These are phyloP conservation scores for Podaxis sp. DNA, from an alignment of 768 basidiomycete genomes.

Conservation along the genomic window DNA sequence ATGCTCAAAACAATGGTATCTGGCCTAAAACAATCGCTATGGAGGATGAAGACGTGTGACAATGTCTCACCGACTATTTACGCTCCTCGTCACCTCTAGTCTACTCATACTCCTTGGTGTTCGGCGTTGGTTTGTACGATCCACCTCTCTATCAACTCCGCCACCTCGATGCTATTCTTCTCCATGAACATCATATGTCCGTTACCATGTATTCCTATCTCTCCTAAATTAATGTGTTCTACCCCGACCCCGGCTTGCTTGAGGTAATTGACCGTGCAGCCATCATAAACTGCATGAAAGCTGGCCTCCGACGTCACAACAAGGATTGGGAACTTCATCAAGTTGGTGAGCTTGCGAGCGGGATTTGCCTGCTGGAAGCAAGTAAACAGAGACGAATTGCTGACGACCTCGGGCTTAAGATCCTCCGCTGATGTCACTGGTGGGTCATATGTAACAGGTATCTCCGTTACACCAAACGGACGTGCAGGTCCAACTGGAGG, in stretches of 20 bases:
- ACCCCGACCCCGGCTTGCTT: slow-evolving; percentile 44
- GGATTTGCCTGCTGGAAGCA: slow-evolving; percentile 45
- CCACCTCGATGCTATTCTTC: slow-evolving; percentile 44
- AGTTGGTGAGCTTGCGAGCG: slow-evolving; percentile 40
- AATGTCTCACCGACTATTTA: not conserved
- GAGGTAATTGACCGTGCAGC: slow-evolving; percentile 43
- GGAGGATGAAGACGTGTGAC: slow-evolving; percentile 10
- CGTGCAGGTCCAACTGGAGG: slow-evolving; percentile 37
- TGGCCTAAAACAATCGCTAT: slow-evolving; percentile 1
- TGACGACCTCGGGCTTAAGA: slow-evolving; percentile 28
- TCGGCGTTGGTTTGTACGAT: not conserved
- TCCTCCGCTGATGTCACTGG: slow-evolving; percentile 39
- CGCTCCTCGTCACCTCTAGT: not conserved
- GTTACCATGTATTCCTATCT: slow-evolving; percentile 50
- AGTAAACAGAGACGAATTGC: slow-evolving; percentile 30
- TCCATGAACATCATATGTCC: slow-evolving; percentile 62
- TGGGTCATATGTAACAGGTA: slow-evolving; percentile 43
- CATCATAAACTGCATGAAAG: slow-evolving; percentile 51
- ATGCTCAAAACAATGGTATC: slow-evolving; percentile 5
- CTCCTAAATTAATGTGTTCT: slow-evolving; percentile 37
- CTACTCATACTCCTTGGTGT: not conserved
- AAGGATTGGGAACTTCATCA: slow-evolving; percentile 43
- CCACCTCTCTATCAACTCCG: slow-evolving; percentile 40
- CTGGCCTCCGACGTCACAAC: slow-evolving; percentile 50
- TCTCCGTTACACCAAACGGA: slow-evolving; percentile 47